Base-by-base conservation (phyloP, 1,139 yeast genomes). In the Yamadazyma epiphylla region DNA sequence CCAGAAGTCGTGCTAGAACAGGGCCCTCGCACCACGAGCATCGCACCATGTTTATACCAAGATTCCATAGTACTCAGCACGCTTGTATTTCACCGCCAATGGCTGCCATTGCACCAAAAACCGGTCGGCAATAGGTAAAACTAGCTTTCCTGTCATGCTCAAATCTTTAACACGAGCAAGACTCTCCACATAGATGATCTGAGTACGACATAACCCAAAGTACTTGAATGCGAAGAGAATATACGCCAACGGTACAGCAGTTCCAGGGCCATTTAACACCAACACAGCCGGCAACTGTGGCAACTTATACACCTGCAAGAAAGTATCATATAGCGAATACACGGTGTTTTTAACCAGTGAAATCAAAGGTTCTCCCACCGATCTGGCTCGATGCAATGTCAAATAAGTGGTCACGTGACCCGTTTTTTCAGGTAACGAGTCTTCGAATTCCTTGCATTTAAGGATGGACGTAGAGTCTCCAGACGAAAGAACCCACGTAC, bases 51-150 rank as follows among this genome's bases (percentile, higher is more conserved):
- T 10, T 17, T 17, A 83, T 1, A 86, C 84, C 29, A 89, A 61
- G 6, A 86, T 71, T 0, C 96, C 97, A 48, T 76, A 70, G 52
- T 75, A 87, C 49, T 85, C 94, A 1, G 88, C 75, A 32, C 85
- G 58, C 21, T 74, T 76, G 46, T 80, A 78, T 32, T 55, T 52
- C 15, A 49, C 43, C 13, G 70, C 67, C 32, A 91, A 61, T 26
- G 67, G 66, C n/a, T 76, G 77, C 98, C 98, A 91, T 52, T 91
- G 98, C 5, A 91, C 97, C 1, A 91, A 50, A 38, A 91, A 82
- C 17, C 91, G 61, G 48, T 88, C 85, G 2, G 81, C 64, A 2
- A 89, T 61, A 3, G 88, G 88, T 32, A 82, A 60, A 7, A 88
- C 53, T 17, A 89, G 56, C 30, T 60, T 53, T 0, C 97, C 98